These are phyloP conservation scores for Miscanthus lutarioriparius DNA, from an alignment of 176 grass and related monocot genomes.

Conservation along the genomic window DNA sequence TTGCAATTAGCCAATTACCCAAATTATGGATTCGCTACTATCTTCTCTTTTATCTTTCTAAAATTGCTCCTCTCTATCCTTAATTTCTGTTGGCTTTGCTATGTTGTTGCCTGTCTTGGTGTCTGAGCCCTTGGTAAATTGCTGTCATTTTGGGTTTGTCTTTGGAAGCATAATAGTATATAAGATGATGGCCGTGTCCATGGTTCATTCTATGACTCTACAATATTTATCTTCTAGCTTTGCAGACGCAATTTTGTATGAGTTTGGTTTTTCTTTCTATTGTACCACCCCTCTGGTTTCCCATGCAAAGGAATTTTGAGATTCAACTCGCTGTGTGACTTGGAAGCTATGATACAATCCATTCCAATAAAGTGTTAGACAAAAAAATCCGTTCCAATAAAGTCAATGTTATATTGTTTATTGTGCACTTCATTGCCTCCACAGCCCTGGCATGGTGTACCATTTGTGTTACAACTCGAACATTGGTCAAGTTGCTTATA, in stretches of 20 bases:
- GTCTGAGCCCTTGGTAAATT: conserved; percentile 27
- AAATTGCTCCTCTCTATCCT: not conserved
- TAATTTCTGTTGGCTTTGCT: not conserved
- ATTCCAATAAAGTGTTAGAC: not conserved
- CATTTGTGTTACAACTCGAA: not conserved
- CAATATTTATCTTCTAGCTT: not conserved
- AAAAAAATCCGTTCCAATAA: not conserved
- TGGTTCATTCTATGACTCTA: not conserved
- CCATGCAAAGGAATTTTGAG: not conserved
- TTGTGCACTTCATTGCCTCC: not conserved
- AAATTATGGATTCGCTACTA: not conserved
- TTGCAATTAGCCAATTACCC: not conserved
- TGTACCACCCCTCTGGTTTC: not conserved
- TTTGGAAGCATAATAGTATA: not conserved
- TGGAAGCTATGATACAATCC: not conserved
- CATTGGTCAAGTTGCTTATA: conserved; percentile 20
- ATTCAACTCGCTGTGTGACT: not conserved
- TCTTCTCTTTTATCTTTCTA: conserved; percentile 1
- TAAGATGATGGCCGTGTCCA: not conserved
- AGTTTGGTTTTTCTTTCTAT: not conserved
- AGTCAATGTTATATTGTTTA: not conserved
- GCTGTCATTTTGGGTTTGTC: not conserved
- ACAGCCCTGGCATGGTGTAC: not conserved
- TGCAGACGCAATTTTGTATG: conserved; percentile 1
- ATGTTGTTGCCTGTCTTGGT: conserved; percentile 3